Conservation (phyloP, 1,139 yeast species). For the Pichia sorboxylosa region DNA sequence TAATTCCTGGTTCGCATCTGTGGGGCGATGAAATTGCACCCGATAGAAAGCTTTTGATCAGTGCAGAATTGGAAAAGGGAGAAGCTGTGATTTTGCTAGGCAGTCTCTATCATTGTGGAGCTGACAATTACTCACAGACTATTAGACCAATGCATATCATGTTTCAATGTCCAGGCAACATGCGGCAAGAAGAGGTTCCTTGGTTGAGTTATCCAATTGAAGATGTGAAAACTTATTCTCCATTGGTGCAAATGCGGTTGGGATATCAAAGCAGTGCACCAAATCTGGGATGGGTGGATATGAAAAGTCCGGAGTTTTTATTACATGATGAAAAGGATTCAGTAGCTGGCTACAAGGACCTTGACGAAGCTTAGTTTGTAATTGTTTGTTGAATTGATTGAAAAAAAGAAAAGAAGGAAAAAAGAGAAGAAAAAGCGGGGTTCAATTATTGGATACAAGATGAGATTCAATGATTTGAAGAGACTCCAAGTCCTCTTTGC, state of each 20-base stretch:
- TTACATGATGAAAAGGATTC: slow-evolving; percentile 1
- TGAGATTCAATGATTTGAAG: too few relatives aligned
- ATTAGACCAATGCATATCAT: slow-evolving; percentile 12
- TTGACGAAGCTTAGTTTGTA: slow-evolving; percentile 8
- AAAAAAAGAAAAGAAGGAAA: too few relatives aligned
- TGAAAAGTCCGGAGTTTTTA: slow-evolving; percentile 10
- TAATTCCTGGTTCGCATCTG: slow-evolving; percentile 21
- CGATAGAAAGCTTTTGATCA: slow-evolving; percentile 9
- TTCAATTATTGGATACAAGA: too few relatives aligned
- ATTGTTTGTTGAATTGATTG: too few relatives aligned
- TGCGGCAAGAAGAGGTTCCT: slow-evolving; percentile 12
- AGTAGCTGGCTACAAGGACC: slow-evolving; percentile 9
- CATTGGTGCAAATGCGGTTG: slow-evolving; percentile 9
- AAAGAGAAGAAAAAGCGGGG: too few relatives aligned
- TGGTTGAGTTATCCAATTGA: slow-evolving; percentile 10
- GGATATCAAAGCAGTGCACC: slow-evolving; percentile 12
- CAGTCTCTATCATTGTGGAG: slow-evolving; percentile 13
- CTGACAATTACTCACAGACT: slow-evolving; percentile 7
- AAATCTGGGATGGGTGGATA: slow-evolving; percentile 13
- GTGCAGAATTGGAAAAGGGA: slow-evolving; percentile 11
- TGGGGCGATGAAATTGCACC: slow-evolving; percentile 17
- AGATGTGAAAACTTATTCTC: slow-evolving; percentile 9
- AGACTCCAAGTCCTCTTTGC: too few relatives aligned
- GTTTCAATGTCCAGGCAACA: slow-evolving; percentile 12
- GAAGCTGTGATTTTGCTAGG: slow-evolving; percentile 12